Base-by-base conservation (phyloP, 176 grass and related monocot genomes). In the Oryza rufipogon region DNA sequence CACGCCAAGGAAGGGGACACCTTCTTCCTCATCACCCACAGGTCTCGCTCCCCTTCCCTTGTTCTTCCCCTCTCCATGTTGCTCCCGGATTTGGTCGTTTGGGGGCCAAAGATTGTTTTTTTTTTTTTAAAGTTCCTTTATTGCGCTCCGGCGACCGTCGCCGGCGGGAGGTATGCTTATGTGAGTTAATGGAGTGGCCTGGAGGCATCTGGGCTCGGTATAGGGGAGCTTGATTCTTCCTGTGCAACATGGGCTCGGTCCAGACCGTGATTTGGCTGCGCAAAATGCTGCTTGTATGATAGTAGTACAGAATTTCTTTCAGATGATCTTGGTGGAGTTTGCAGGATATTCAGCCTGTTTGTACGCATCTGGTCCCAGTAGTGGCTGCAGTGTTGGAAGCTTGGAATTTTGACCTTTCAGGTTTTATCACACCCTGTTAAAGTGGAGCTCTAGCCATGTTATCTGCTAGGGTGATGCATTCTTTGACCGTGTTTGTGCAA, bases 1-100 rank as follows among this genome's bases (percentile, higher is more conserved):
- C 88, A 96, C 66, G 75, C 96, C 78, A 99, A 94, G 83, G 96
- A 99, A 83, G 93, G 93, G 67, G 96, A 99, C 91, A 89, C 82
- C 61, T 99, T 99, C 86, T 99, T 89, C 90, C 91, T 99, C 52
- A 89, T 99, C 51, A 94, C 91, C 70, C 91, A 90, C 64, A 95
- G 93, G 96, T 99, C 66, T 20, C 47, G 19, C 17, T 34, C 41
- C n/a, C 41, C 11, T 10, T 63, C 33, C 28, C 28, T 47, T 39
- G 38, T 1, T 39, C 38, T 39, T 63, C 12, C 46, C 46, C 39
- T 70, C 38, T 71, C 80, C 30, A 87, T 36, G 34, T 36, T 36
- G 34, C 34, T 4, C 34, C 34, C 34, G 34, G 34, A 36, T 36
- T 36, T 36, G 34, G 34, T 32, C 30, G 30, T 32, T 32, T 32